A percentile compares a stretch with the other conserved stretches of the same genome.
Conservation (phyloP, 805 yeast species). For the Nakazawaea sp. region DNA sequence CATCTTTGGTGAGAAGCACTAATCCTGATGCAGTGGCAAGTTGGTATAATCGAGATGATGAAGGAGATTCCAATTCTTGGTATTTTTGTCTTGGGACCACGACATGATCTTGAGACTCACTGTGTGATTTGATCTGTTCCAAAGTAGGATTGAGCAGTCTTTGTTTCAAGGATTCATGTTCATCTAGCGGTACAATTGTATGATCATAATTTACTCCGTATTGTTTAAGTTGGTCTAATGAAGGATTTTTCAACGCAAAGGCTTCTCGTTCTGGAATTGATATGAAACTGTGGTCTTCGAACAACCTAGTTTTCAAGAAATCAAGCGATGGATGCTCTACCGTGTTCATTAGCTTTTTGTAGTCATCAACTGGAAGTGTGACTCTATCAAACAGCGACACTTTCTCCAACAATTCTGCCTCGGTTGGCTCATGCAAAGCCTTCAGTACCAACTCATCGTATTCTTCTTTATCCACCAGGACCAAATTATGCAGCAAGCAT, state of each 20-base stretch:
- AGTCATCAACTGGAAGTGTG: too few species aligned
- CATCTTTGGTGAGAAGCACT: constrained; percentile 13
- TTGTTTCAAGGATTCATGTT: constrained; percentile 6
- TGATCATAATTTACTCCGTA: neutral
- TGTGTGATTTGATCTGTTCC: neutral
- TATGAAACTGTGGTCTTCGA: neutral
- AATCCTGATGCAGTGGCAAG: constrained; percentile 10
- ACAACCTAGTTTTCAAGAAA: constrained; percentile 6
- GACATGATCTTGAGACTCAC: neutral
- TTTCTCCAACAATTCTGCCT: constrained; percentile 10
- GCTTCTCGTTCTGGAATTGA: neutral
- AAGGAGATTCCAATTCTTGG: constrained; percentile 3
- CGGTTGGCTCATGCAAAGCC: constrained; percentile 14
- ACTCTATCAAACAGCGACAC: neutral
- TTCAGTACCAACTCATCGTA: constrained; percentile 18
- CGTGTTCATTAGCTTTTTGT: too few species aligned
- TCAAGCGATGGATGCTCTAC: constrained; percentile 14
- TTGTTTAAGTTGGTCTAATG: neutral
- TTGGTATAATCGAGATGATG: constrained; percentile 8
- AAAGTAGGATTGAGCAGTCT: constrained; percentile 15
- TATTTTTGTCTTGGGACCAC: constrained; percentile 8
- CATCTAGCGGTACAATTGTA: constrained; percentile 1
- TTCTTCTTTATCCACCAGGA: constrained; percentile 15
- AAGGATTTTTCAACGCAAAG: neutral
- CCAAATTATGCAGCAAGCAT: constrained; percentile 14